phyloP scores from a whole-genome alignment of 2,329 filamentous ascomycete genomes.

The Pleurostoma richardsiae region DNA sequence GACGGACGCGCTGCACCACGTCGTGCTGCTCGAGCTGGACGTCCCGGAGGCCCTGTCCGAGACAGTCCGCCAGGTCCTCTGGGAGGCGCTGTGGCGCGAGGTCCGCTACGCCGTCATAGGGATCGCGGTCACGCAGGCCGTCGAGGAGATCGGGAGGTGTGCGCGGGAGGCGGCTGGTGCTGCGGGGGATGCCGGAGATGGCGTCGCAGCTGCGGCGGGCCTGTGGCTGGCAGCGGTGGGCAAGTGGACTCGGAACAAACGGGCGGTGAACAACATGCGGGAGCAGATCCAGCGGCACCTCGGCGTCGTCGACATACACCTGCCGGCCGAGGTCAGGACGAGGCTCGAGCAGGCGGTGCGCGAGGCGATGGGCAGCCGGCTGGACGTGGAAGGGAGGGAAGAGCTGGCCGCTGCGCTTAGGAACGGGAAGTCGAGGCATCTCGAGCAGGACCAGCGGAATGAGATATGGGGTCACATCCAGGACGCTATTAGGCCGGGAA shows the following conservation, averaged over 20 bases:
- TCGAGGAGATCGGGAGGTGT: slow-evolving; percentile 6
- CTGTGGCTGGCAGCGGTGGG: slow-evolving; percentile 11
- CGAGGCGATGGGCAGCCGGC: not conserved
- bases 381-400: slow-evolving; percentile 2
- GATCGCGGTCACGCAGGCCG: slow-evolving; percentile 11
- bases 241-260: slow-evolving; percentile 12
- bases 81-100: slow-evolving; percentile 20
- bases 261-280: slow-evolving; percentile 12
- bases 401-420: slow-evolving; percentile 2
- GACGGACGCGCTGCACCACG: slow-evolving; percentile 20
- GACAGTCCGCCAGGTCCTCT: slow-evolving; percentile 16
- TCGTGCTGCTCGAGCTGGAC: slow-evolving; percentile 16
- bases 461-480: slow-evolving; percentile 15
- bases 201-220: not conserved
- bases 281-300: slow-evolving; percentile 19
- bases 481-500: slow-evolving; percentile 12
- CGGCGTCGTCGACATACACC: slow-evolving; percentile 14
- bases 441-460: slow-evolving; percentile 9
- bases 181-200: not conserved
- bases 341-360: slow-evolving; percentile 7
- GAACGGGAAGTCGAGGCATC: slow-evolving; percentile 1
- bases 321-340: slow-evolving; percentile 10
- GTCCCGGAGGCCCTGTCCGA: slow-evolving; percentile 10
- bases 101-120: slow-evolving; percentile 19
- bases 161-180: slow-evolving; percentile 6